Conservation (phyloP, 176 grass and related monocot species). For the Luzula sylvatica region DNA sequence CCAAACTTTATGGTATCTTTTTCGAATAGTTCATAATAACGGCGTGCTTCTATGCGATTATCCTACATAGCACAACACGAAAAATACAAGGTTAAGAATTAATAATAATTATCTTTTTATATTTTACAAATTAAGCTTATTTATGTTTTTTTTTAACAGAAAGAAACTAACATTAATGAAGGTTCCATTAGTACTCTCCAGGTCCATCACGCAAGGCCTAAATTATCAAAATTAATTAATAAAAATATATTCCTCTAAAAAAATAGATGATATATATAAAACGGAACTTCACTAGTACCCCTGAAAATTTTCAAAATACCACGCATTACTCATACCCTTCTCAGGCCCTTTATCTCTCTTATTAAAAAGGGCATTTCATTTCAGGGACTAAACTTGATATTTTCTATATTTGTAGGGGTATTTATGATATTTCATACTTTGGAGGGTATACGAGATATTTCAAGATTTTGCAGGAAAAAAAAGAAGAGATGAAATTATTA, state of each 20-base stretch:
- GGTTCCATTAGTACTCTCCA: constrained; percentile 86
- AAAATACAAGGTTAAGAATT: not conserved
- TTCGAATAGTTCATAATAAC: constrained; percentile 95
- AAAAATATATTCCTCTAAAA: constrained; percentile 6
- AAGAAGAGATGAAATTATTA: constrained; percentile 13
- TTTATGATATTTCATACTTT: too few species aligned
- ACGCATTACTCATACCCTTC: too few species aligned
- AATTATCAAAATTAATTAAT: not conserved
- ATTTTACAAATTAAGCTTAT: not conserved
- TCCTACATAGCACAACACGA: constrained; percentile 45
- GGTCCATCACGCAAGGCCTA: constrained; percentile 93
- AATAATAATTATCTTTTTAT: not conserved
- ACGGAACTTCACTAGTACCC: too few species aligned
- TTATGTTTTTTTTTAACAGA: not conserved
- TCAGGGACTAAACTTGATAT: too few species aligned
- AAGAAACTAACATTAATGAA: constrained; percentile 77
- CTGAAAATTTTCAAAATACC: not conserved
- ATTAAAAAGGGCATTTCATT: too few species aligned
- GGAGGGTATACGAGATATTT: too few species aligned
- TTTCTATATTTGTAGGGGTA: too few species aligned
- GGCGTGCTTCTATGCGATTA: constrained; percentile 61
- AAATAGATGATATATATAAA: not conserved
- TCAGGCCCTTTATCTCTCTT: too few species aligned
- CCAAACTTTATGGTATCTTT: constrained; percentile 93
- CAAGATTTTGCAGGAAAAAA: too few species aligned